Conservation (phyloP, 805 yeast species). For the Saturnispora serradocipensis region DNA sequence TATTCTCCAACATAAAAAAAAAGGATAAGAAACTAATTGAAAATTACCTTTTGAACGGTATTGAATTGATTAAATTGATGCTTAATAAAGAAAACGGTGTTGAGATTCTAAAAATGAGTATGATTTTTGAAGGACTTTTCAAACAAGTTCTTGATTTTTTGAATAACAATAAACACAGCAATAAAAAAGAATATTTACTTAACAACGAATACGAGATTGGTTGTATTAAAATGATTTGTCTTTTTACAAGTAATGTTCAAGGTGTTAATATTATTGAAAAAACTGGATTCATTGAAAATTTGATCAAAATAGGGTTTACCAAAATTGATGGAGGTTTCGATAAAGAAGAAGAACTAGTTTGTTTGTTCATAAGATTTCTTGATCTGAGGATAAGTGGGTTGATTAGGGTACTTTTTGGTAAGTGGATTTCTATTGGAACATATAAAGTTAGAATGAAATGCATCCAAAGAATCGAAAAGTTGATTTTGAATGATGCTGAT, state of each 20-base stretch:
- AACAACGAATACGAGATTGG: neutral
- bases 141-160: slow-evolving; percentile 21
- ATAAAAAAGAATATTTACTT: neutral
- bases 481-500: neutral
- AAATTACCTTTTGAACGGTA: slow-evolving; percentile 37
- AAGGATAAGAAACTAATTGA: neutral
- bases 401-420: slow-evolving; percentile 47
- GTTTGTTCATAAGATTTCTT: slow-evolving; percentile 50
- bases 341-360: neutral
- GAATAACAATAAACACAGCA: neutral
- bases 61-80: slow-evolving; percentile 60
- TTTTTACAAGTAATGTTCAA: neutral
- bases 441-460: neutral
- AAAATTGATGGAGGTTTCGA: neutral
- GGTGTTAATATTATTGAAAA: slow-evolving; percentile 32
- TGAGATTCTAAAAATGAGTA: slow-evolving; percentile 49
- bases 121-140: slow-evolving; percentile 57
- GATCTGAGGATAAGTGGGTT: slow-evolving; percentile 51
- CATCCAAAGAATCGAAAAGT: neutral
- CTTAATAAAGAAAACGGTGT: slow-evolving; percentile 27
- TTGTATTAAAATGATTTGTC: neutral
- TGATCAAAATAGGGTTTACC: slow-evolving; percentile 54
- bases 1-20: neutral
- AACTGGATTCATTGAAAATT: slow-evolving; percentile 78
- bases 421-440: neutral